Percentiles rank a stretch among this genome's conserved stretches.
Conservation (phyloP, 371 early-diverging fungal species). For the Conidiobolus incongruus region DNA sequence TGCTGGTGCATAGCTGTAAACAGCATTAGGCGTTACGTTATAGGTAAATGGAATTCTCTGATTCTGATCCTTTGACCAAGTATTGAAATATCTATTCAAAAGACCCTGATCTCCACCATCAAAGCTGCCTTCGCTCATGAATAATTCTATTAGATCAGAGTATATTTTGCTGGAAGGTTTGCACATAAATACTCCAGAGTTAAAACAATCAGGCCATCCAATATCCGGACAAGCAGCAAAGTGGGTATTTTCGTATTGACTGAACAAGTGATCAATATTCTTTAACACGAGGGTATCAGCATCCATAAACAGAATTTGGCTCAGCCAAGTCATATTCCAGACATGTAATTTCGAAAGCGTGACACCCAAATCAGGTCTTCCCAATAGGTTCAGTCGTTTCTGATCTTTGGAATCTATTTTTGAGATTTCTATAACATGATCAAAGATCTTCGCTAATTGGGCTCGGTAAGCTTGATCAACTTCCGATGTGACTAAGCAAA, state of each 20-base stretch:
- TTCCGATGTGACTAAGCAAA: slow-evolving; percentile 48
- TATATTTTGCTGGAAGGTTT: slow-evolving; percentile 31
- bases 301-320: slow-evolving; percentile 63
- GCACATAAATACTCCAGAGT: slow-evolving; percentile 82
- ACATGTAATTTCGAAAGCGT: slow-evolving; percentile 80
- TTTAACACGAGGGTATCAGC: slow-evolving; percentile 65
- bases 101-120: slow-evolving; percentile 92
- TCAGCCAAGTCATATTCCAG: slow-evolving; percentile 40
- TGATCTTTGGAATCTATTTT: slow-evolving; percentile 20
- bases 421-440: slow-evolving; percentile 38
- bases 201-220: slow-evolving; percentile 85
- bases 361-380: slow-evolving; percentile 67
- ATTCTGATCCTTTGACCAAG: slow-evolving; percentile 38
- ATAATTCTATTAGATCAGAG: slow-evolving; percentile 21
- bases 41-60: slow-evolving; percentile 69
- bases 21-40: slow-evolving; percentile 75
- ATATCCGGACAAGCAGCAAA: slow-evolving; percentile 68
- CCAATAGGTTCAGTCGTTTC: slow-evolving; percentile 41
- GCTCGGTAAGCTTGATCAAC: slow-evolving; percentile 16
- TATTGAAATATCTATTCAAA: slow-evolving; percentile 61
- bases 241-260: slow-evolving; percentile 16
- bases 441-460: slow-evolving; percentile 25
- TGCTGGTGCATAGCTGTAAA: slow-evolving; percentile 69
- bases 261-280: slow-evolving; percentile 66
- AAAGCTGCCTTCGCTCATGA: slow-evolving; percentile 31